Evolutionary conservation across 495 filamentous ascomycete genomes (phyloP).

Genomic region (Tuber calosporum): DNA sequence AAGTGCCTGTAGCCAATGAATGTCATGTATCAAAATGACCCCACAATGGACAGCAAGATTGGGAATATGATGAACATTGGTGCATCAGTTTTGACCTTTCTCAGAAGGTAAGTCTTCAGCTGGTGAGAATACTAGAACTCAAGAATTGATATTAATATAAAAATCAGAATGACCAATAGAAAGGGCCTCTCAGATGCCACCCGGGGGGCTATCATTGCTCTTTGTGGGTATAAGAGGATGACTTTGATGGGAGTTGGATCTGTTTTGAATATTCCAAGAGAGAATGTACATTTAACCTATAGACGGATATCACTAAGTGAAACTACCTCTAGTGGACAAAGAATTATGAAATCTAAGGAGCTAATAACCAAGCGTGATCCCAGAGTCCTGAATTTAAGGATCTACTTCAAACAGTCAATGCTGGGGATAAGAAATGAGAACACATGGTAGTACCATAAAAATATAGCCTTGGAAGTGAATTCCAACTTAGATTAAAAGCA

Average conservation of each 20-base stretch:
- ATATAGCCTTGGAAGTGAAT: background rate
- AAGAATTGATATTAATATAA: background rate
- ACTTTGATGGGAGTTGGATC: background rate
- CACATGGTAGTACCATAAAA: background rate
- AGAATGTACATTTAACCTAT: background rate
- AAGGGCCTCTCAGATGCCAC: background rate
- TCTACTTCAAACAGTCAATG: background rate
- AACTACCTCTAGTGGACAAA: slow-evolving; percentile 9
- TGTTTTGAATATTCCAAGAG: background rate
- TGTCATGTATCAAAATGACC: too few relatives aligned
- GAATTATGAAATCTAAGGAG: background rate
- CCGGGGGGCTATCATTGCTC: background rate
- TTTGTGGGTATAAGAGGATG: background rate
- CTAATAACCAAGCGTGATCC: background rate
- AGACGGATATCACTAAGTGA: background rate
- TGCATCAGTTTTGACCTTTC: background rate
- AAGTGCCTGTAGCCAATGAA: background rate
- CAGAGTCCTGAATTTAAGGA: background rate
- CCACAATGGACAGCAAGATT: background rate
- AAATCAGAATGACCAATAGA: background rate
- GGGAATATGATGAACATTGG: too few relatives aligned
- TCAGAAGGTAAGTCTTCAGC: background rate
- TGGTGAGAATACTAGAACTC: background rate
- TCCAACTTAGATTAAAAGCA: background rate
- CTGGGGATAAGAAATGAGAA: background rate